phyloP scores from a whole-genome alignment of 441 rosid genomes.

The Euphorbia celastroides region DNA sequence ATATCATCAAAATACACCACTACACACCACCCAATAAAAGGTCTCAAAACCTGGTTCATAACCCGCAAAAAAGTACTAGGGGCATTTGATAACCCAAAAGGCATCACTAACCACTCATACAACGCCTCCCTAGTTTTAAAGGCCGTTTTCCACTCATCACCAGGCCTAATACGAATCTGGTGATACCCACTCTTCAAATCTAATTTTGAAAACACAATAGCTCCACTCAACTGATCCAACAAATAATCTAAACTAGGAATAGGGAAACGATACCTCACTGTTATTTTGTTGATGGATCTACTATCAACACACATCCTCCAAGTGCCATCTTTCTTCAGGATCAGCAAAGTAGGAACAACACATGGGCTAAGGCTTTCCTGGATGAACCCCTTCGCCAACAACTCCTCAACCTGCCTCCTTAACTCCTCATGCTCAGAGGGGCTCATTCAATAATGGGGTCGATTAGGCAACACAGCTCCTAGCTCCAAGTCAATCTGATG shows the following conservation, averaged over 20 bases:
- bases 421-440: too few species aligned
- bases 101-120: background rate
- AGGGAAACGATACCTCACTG: background rate
- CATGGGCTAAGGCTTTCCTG: background rate
- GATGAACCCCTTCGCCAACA: background rate
- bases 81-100: background rate
- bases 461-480: too few species aligned
- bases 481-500: too few species aligned
- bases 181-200: background rate
- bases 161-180: background rate
- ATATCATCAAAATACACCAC: background rate
- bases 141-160: background rate
- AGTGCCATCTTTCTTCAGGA: background rate
- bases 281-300: background rate
- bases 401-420: background rate
- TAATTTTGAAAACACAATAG: background rate
- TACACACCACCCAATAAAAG: background rate
- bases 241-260: background rate
- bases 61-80: background rate
- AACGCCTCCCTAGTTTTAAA: background rate
- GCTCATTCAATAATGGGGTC: too few species aligned
- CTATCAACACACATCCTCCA: constrained; percentile 2
- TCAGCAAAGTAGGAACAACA: background rate
- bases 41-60: background rate
- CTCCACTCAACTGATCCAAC: background rate